Percentiles rank a stretch among this genome's conserved stretches.
Evolutionary conservation across 345 rosid genomes (phyloP).

Genomic region (Brassica incana): DNA sequence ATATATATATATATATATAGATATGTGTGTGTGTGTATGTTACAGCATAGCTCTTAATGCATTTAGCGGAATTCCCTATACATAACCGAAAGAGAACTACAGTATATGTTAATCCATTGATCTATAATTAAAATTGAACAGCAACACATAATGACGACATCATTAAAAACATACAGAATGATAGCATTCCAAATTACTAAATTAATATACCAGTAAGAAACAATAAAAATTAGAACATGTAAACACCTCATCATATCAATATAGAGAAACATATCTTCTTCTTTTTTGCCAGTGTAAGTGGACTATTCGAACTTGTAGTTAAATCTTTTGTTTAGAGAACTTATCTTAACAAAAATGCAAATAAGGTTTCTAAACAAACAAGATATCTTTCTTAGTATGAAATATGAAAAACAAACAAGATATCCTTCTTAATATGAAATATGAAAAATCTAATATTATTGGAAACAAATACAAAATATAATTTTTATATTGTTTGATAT

Average conservation of each 20-base stretch:
- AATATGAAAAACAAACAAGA: neutral
- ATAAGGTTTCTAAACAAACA: neutral
- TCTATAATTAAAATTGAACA: neutral
- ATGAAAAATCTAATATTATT: neutral
- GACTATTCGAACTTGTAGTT: neutral
- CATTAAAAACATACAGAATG: neutral
- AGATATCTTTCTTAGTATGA: neutral
- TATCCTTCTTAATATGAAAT: neutral
- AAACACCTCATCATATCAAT: too few relatives aligned
- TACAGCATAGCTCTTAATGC: neutral
- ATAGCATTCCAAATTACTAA: neutral
- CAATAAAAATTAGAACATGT: neutral
- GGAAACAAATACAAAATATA: neutral
- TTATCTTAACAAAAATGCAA: neutral
- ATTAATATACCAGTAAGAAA: neutral
- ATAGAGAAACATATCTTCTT: neutral
- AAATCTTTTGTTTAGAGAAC: neutral
- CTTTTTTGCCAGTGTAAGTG: neutral
- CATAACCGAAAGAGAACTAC: neutral
- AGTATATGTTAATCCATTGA: neutral
- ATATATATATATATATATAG: neutral
- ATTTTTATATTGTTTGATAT: neutral
- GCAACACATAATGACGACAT: neutral
- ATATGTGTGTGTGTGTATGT: neutral
- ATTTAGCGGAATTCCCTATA: neutral